Evolutionary conservation across 106 monocot species (phyloP).

Genomic region (Phalaenopsis equestris): DNA sequence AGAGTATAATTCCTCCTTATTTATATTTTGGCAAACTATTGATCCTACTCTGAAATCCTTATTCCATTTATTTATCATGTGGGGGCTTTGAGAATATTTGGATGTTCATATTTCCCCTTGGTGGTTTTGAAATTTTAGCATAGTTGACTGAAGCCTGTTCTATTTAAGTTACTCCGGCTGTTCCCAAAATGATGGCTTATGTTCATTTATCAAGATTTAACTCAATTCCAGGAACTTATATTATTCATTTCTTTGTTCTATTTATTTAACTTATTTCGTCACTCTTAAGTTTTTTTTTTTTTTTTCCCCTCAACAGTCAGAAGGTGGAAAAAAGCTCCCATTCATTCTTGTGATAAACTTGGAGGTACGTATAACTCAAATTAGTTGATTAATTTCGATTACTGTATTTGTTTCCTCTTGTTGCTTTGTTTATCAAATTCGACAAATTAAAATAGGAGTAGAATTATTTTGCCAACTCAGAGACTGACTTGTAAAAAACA

Average conservation of each 20-base stretch:
- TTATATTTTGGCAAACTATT: no score
- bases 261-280: not conserved
- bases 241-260: not conserved
- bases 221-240: not conserved
- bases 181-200: not conserved
- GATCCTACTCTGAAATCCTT: no score
- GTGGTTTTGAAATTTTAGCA: no score
- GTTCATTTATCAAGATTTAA: not conserved
- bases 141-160: no score
- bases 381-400: not conserved
- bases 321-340: conserved; percentile 78
- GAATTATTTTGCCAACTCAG: not conserved
- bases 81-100: no score
- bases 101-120: no score
- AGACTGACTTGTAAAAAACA: not conserved
- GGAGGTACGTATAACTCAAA: conserved; percentile 39
- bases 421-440: not conserved
- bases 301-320: conserved; percentile 43
- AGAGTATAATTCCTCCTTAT: no score
- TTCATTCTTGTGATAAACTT: conserved; percentile 86
- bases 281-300: not conserved
- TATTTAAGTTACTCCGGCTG: not conserved
- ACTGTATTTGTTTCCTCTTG: not conserved
- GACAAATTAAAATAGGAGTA: not conserved
- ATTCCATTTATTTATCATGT: no score